Conservation (phyloP, 495 filamentous ascomycete genomes). For the Achaetomiella virescens region DNA sequence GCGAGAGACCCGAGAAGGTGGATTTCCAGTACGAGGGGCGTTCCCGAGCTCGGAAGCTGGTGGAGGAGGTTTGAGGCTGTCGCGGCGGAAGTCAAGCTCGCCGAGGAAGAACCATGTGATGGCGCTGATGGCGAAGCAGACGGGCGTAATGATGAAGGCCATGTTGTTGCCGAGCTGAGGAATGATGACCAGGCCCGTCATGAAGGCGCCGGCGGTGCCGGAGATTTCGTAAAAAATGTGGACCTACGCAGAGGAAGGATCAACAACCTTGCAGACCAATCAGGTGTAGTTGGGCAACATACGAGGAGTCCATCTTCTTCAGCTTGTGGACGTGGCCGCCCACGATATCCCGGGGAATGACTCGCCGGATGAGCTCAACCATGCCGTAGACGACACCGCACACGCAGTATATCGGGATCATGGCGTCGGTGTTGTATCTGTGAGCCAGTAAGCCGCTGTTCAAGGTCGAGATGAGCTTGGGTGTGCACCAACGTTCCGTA, state of each 20-base stretch:
- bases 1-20: conserved; percentile 25
- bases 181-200: conserved; percentile 37
- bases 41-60: neutral
- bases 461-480: too few relatives aligned
- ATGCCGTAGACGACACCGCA: conserved; percentile 36
- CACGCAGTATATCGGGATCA: conserved; percentile 40
- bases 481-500: conserved; percentile 25
- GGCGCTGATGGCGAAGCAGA: conserved; percentile 34
- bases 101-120: conserved; percentile 35
- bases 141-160: conserved; percentile 38
- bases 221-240: conserved; percentile 44
- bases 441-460: neutral
- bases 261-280: too few relatives aligned
- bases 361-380: conserved; percentile 42
- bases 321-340: conserved; percentile 42
- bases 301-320: conserved; percentile 39
- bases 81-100: conserved; percentile 27
- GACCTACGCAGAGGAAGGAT: conserved; percentile 10
- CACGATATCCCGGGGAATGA: conserved; percentile 42
- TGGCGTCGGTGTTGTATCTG: conserved; percentile 36
- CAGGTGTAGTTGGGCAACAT: neutral
- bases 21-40: conserved; percentile 20
- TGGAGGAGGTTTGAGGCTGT: neutral
- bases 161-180: conserved; percentile 41
- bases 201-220: conserved; percentile 39